Percentiles rank a stretch among this genome's conserved stretches.
Evolutionary conservation across 495 filamentous ascomycete species (phyloP).

Genomic region (Penicillium subrubescens): DNA sequence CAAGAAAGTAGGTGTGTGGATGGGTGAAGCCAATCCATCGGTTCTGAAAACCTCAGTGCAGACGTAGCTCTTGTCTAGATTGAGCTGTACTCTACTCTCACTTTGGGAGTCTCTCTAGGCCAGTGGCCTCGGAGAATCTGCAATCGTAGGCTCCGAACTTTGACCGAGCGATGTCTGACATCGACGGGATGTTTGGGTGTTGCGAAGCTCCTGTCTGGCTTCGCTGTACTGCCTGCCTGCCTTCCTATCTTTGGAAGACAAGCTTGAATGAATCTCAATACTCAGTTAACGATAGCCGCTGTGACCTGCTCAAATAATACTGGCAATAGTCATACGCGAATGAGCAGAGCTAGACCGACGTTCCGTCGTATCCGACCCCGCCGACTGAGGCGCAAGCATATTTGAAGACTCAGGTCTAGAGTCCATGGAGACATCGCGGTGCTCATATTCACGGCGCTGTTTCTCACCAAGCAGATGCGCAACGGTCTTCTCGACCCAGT

Average conservation of each 20-base stretch:
- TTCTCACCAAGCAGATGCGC: slow-evolving; percentile 48
- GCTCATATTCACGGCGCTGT: slow-evolving; percentile 29
- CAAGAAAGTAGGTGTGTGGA: neutral
- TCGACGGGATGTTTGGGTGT: neutral
- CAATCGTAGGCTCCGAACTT: neutral
- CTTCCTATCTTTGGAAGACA: neutral
- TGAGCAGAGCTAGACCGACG: slow-evolving; percentile 39
- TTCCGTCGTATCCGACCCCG: slow-evolving; percentile 42
- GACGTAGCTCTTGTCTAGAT: neutral
- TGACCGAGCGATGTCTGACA: neutral
- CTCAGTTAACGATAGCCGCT: neutral
- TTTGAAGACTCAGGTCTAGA: slow-evolving; percentile 27
- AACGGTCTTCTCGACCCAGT: slow-evolving; percentile 52
- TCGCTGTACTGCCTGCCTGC: neutral
- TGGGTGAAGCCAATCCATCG: neutral
- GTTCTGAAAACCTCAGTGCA: neutral
- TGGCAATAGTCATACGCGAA: slow-evolving; percentile 76
- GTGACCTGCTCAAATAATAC: slow-evolving; percentile 58
- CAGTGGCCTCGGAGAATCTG: neutral
- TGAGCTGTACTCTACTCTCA: neutral
- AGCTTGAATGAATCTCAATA: neutral
- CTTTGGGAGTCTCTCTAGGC: neutral
- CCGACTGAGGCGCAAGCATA: slow-evolving; percentile 37
- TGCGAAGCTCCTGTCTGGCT: neutral
- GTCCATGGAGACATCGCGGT: slow-evolving; percentile 13